Percentiles rank a stretch among this genome's conserved stretches.
Evolutionary conservation across 768 basidiomycete species (phyloP).

Genomic region (Russula sp.): DNA sequence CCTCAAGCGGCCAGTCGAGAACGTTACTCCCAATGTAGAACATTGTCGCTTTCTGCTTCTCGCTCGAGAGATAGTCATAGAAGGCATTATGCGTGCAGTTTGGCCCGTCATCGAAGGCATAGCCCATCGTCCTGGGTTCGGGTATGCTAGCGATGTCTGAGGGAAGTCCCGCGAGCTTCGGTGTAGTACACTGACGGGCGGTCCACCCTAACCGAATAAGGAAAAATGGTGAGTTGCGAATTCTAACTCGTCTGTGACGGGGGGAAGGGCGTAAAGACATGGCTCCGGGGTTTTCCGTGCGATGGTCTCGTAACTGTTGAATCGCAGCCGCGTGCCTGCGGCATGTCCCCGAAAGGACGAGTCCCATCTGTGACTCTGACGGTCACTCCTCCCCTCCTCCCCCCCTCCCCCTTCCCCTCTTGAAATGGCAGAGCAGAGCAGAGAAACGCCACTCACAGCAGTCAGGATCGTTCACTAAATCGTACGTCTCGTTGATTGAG

Average conservation of each 20-base stretch:
- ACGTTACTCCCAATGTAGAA: slow-evolving; percentile 62
- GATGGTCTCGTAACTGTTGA: too few species aligned
- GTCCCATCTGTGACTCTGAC: background rate
- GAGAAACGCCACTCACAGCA: slow-evolving; percentile 24
- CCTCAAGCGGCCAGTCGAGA: slow-evolving; percentile 54
- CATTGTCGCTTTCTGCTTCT: slow-evolving; percentile 64
- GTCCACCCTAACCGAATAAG: slow-evolving; percentile 42
- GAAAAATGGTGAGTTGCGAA: background rate
- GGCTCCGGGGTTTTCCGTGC: background rate
- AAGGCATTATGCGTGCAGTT: slow-evolving; percentile 64
- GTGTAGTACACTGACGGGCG: slow-evolving; percentile 43
- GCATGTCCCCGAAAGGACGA: background rate
- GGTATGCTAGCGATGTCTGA: slow-evolving; percentile 48
- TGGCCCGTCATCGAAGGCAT: slow-evolving; percentile 63
- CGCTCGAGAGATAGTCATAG: slow-evolving; percentile 49
- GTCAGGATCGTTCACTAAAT: slow-evolving; percentile 25
- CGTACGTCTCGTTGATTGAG: slow-evolving; percentile 12
- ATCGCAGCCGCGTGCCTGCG: too few species aligned
- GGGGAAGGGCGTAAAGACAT: background rate
- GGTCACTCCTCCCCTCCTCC: too few species aligned
- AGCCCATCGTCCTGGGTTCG: slow-evolving; percentile 58
- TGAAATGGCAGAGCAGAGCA: background rate
- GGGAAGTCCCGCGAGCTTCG: slow-evolving; percentile 46
- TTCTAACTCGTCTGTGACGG: background rate
- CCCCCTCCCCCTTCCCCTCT: too few species aligned